Evolutionary conservation across 2,329 filamentous ascomycete species (phyloP), one percentile per base, ranked within the genome.

Genomic region (Aspergillus ruber): DNA sequence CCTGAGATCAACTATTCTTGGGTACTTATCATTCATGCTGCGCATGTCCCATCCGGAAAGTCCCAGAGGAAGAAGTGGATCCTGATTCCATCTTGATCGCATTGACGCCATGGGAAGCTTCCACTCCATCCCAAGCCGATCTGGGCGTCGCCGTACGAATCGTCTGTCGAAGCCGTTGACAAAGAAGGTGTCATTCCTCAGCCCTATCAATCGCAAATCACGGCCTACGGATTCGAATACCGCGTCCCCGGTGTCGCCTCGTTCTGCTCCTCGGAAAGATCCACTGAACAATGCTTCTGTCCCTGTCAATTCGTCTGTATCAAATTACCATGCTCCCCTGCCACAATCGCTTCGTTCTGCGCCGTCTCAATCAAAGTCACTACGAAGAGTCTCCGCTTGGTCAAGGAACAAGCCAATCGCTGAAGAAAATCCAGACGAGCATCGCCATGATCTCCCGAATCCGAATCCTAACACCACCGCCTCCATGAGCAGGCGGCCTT

Each of bases 141-240:
- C 62, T 45, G 64, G 67, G 45, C 59, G 57, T 39, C 61, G 61
- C 48, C 61, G 57, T 45, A 58, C 60, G 23, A 69, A 67, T 44
- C 65, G 65, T 46, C 55, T 69, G 32, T 68, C 67, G 35, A 70
- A 69, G 42, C 63, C 66, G 25, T 55, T 60, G n/a, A 61, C 61
- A 10, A 66, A 58, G 40, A 55, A 55, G 39, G 49, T 29, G 25
- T 12, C 56, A 21, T 48, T 44, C 9, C 40, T 56, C 17, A 48
- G 40, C 43, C 43, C 49, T 20, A 35, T 44, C 15, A 50, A 44
- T 23, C 43, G 53, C 18, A 55, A 46, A 42, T 44, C 52, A 17
- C 48, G 57, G n/a, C 47, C 44, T 32, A 48, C 51, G 39, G 38
- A 49, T 15, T 42, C 46, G 27, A 36, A 41, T 17, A 36, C 43